Evolutionary conservation across 768 basidiomycete genomes (phyloP), one percentile per base, ranked within the genome.

Genomic region (Macrolepiota albuminosa): DNA sequence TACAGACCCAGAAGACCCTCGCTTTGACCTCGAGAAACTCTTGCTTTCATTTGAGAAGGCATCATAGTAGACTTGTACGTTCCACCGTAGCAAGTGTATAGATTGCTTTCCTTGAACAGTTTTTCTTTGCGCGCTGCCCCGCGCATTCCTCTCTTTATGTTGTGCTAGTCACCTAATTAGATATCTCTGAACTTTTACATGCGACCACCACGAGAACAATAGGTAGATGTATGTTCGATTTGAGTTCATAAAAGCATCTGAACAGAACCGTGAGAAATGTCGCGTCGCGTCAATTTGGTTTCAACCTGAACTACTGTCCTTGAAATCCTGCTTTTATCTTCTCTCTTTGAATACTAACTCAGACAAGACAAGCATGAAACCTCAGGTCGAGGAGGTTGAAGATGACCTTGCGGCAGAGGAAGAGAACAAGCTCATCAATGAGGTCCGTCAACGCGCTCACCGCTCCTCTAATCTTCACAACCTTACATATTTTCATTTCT

Each of bases 1-100:
- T 64, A 89, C 93, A 64, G 86, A 99, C 80, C 92, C 95, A 45
- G 96, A 98, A 67, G 88, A 98, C 75, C 93, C 96, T 56, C 86
- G 84, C 64, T 99, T 98, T 76, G 95, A 98, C 81, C 80, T 98
- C 71, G 96, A 98, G 81, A 93, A 93, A 75, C 76, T 97, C 61
- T 69, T 92, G 71, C 79, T 81, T 47, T 84, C 86, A 70, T 87
- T 85, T 82, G 91, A 91, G 75, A 84, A 81, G 70, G 84, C 84
- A 66, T 82, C 77, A 69, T 76, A 77, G 80, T 87, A 77, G 78
- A 71, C 45, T 61, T 71, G 60, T 68, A 58, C 45, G 42, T 59
- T 59, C 46, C 63, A 58, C 50, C 57, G 51, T 59, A 39, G 63
- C 62, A 52, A 60, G 48, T 54, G 37, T 60, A 63, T 61, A 68